A percentile compares a stretch with the other conserved stretches of the same genome.
Conservation (phyloP, 352 stramenopile genomes). For the Pythium rishiriense region DNA sequence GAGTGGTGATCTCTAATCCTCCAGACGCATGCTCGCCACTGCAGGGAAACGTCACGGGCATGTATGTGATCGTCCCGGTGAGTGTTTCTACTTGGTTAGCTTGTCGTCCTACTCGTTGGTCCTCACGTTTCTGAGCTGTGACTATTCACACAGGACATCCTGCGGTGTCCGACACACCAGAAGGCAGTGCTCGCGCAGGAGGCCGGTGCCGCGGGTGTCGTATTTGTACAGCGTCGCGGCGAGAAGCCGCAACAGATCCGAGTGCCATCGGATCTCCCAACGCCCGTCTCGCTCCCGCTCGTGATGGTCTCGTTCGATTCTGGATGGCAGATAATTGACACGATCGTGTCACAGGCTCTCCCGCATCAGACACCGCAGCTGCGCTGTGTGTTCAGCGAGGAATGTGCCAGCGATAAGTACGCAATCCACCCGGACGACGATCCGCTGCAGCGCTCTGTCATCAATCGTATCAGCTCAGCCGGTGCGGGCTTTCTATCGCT, state of each 20-base stretch:
- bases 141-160: not conserved
- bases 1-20: slow-evolving; percentile 52
- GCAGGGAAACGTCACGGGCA: slow-evolving; percentile 40
- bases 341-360: slow-evolving; percentile 30
- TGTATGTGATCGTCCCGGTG: slow-evolving; percentile 67
- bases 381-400: slow-evolving; percentile 57
- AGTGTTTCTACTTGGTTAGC: not conserved
- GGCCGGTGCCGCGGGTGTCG: slow-evolving; percentile 53
- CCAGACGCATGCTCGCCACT: slow-evolving; percentile 57
- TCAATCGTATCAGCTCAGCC: slow-evolving; percentile 40
- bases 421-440: slow-evolving; percentile 46
- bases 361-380: slow-evolving; percentile 38
- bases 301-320: slow-evolving; percentile 73
- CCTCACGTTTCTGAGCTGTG: no score
- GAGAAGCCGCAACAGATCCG: slow-evolving; percentile 59
- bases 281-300: slow-evolving; percentile 48
- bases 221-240: slow-evolving; percentile 58
- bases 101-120: not conserved
- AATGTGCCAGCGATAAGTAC: slow-evolving; percentile 47
- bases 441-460: slow-evolving; percentile 35
- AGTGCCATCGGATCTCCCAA: slow-evolving; percentile 42
- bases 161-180: slow-evolving; percentile 60
- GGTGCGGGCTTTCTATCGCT: slow-evolving; percentile 56
- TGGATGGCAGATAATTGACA: slow-evolving; percentile 44
- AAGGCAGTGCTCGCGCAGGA: slow-evolving; percentile 62